phyloP scores from a whole-genome alignment of 176 grass and related monocot genomes.

The Rhynchospora tenuis region DNA sequence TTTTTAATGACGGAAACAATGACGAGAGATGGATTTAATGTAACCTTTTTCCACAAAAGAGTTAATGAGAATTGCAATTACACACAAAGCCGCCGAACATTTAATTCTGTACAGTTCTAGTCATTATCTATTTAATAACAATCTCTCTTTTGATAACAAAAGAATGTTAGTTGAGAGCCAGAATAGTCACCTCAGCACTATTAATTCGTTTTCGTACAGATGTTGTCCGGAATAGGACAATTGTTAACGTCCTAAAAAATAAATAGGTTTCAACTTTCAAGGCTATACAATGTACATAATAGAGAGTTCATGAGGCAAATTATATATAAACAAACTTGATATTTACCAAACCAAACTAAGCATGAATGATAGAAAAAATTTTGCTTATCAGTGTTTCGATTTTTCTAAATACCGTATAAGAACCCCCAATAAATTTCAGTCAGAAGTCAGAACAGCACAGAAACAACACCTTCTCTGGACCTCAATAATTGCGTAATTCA shows the following conservation, averaged over 20 bases:
- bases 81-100: background rate
- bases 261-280: background rate
- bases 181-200: background rate
- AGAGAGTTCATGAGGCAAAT: background rate
- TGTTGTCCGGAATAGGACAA: too few species aligned
- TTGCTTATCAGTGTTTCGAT: background rate
- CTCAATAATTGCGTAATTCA: constrained; percentile 11
- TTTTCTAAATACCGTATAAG: background rate
- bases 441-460: background rate
- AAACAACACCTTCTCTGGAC: background rate
- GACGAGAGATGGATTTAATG: constrained; percentile 5
- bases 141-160: background rate
- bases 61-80: background rate
- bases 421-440: background rate
- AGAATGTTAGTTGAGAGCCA: background rate
- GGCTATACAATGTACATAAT: background rate
- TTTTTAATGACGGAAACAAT: background rate
- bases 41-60: constrained; percentile 3
- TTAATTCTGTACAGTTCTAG: constrained; percentile 6
- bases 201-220: too few species aligned
- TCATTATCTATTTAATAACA: background rate
- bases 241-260: too few species aligned
- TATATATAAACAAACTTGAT: background rate
- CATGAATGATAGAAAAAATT: background rate
- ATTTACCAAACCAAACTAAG: background rate